These are phyloP conservation scores for Diaporthe australafricana DNA, from an alignment of 2,329 filamentous ascomycete species.

Conservation along the genomic window DNA sequence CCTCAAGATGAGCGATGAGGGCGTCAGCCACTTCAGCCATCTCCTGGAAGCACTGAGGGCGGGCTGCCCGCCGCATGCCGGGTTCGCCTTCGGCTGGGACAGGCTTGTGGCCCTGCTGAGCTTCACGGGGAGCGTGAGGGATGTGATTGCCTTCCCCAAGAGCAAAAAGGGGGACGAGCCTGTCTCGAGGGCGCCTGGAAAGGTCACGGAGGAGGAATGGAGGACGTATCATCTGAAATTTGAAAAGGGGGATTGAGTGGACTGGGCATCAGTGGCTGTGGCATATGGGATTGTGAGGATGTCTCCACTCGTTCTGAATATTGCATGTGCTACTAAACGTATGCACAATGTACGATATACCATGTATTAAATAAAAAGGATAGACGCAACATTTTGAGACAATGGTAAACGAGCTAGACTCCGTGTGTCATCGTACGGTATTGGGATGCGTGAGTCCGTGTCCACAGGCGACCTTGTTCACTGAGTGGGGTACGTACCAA, in stretches of 20 bases:
- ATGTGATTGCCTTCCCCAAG: constrained; percentile 98
- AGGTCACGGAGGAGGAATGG: constrained; percentile 69
- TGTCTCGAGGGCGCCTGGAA: constrained; percentile 82
- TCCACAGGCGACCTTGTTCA: too few relatives aligned
- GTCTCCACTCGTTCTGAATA: neutral
- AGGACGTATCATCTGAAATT: constrained; percentile 57
- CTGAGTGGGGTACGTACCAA: too few relatives aligned
- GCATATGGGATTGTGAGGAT: too few relatives aligned
- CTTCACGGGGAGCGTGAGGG: constrained; percentile 80
- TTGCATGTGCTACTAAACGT: neutral
- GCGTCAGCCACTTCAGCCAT: constrained; percentile 86
- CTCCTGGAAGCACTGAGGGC: constrained; percentile 83
- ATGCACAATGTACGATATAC: neutral
- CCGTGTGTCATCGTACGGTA: too few relatives aligned
- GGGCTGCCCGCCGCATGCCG: constrained; percentile 94
- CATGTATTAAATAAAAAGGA: constrained; percentile 1
- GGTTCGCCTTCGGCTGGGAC: constrained; percentile 93
- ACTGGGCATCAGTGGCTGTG: neutral
- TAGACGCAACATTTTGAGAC: neutral
- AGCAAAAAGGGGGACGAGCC: constrained; percentile 89
- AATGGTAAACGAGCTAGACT: neutral
- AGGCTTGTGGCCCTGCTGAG: constrained; percentile 84
- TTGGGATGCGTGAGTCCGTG: too few relatives aligned
- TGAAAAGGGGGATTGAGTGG: neutral
- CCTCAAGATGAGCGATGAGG: constrained; percentile 78